Base-by-base conservation (phyloP, 208 protist genomes). In the Acanthamoeba triangularis region DNA sequence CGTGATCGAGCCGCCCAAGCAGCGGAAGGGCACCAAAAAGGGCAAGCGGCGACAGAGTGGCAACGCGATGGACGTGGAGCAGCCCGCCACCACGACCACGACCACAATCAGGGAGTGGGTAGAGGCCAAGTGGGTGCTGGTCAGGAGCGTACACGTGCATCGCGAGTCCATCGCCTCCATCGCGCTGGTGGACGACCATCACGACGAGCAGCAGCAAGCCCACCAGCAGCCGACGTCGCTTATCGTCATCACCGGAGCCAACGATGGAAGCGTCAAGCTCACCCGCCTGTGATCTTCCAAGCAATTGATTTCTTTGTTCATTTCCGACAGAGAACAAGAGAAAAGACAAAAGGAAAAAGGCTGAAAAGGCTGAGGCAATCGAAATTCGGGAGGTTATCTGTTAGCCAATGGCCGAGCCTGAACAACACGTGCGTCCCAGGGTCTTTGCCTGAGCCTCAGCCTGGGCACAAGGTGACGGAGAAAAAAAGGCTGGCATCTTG, bases 151-250 rank as follows among this genome's bases (percentile, higher is more conserved):
- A 2, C 37, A 35, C n/a, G 49, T 59, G 23, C 78, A 87, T 37
- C 16, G 30, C 47, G 37, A 59, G 4, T 59, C 78, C 78, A 87
- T 87, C 6, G 78, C 47, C 49, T 87, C 78, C 47, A 87, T 87
- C 25, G 78, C 30, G 18, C 37, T 87, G 11, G 49, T 59, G 5
- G 47, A 10, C 30, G 13, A 7, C 6, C 41, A 16, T 84, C 33
- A 4, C 10, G 10, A 20, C 10, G 33, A 44, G n/a, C 41, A 84
- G n/a, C 30, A 76, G 67, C 54, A 25, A 56, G 52, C 52, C 52
- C 16, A 56, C 5, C 52, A 20, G 13, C 54, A 59, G 14, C 54
- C 54, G 14, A n/a, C 61, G 7, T 69, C 61, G 25, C 61, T 78
- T 18, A 25, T 78, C 25, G 69, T 78, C 18, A 16, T 74, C 16